Percentiles rank a stretch among this genome's conserved stretches.
These are phyloP conservation scores for Hamamelis virginiana DNA, from an alignment of 164 flowering plant genomes.

Conservation along the genomic window DNA sequence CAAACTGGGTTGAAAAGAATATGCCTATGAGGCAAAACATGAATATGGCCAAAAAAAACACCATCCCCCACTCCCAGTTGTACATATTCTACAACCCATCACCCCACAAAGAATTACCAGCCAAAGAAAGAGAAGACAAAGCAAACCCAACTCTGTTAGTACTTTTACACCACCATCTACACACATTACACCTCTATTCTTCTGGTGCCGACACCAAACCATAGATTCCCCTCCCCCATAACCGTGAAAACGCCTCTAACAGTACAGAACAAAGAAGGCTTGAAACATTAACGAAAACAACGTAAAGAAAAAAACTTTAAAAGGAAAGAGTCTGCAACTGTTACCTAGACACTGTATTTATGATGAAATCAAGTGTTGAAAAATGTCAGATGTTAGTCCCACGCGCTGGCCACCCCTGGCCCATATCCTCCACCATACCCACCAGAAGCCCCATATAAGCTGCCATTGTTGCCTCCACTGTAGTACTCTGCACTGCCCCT, in stretches of 20 bases:
- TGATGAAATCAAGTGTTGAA: constrained; percentile 8
- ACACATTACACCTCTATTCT: constrained; percentile 14
- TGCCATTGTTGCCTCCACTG: constrained; percentile 32
- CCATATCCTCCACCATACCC: constrained; percentile 34
- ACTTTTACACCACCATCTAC: constrained; percentile 17
- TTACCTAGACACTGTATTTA: constrained; percentile 25
- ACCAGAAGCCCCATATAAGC: constrained; percentile 37
- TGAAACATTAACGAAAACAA: background rate
- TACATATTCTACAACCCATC: constrained; percentile 25
- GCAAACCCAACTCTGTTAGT: constrained; percentile 19
- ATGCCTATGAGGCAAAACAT: constrained; percentile 11
- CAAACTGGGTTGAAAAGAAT: constrained; percentile 14
- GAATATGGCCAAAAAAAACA: background rate
- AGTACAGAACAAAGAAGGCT: constrained; percentile 10
- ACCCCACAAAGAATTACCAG: constrained; percentile 3
- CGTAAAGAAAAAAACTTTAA: background rate
- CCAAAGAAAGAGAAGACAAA: constrained; percentile 1
- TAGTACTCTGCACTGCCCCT: constrained; percentile 44
- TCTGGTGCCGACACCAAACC: constrained; percentile 9
- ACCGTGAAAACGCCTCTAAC: constrained; percentile 4
- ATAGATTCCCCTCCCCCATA: constrained; percentile 10
- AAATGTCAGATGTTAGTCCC: constrained; percentile 40
- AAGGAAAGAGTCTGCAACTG: constrained; percentile 6
- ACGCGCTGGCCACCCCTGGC: constrained; percentile 52
- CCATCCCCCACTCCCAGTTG: constrained; percentile 6